phyloP scores from a whole-genome alignment of 2,329 filamentous ascomycete genomes.

The Falciphora oryzae region DNA sequence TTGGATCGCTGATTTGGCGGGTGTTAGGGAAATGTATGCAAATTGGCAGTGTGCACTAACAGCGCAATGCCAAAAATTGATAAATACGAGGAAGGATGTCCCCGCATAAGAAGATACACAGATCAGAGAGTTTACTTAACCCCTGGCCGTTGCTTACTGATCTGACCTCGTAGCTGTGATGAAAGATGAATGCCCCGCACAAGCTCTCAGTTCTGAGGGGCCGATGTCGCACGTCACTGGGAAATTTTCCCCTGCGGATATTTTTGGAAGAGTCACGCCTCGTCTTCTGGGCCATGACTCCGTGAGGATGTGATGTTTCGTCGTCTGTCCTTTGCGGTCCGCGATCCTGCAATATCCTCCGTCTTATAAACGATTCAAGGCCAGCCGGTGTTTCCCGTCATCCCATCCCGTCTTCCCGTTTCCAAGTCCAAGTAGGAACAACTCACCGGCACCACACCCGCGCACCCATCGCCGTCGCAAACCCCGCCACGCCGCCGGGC shows the following conservation, averaged over 20 bases:
- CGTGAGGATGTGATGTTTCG: neutral
- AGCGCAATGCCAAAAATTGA: no score
- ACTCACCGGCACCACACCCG: no score
- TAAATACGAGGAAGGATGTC: no score
- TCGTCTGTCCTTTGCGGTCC: neutral
- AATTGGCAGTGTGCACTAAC: no score
- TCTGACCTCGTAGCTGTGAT: no score
- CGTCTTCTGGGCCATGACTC: neutral
- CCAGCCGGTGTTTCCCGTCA: neutral
- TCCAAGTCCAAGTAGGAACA: neutral
- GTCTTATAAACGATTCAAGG: neutral
- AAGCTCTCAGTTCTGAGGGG: neutral
- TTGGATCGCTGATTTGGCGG: no score
- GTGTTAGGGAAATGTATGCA: no score
- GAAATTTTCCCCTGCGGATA: slow-evolving; percentile 3
- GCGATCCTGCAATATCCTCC: neutral
- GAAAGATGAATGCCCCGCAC: neutral
- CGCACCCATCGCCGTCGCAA: no score
- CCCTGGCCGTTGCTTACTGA: no score
- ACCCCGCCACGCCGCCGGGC: no score
- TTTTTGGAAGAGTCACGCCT: neutral
- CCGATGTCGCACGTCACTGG: slow-evolving; percentile 2
- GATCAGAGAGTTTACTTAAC: no score
- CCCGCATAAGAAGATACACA: no score
- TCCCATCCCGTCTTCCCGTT: neutral